A percentile compares a stretch with the other conserved stretches of the same genome.
phyloP scores from a whole-genome alignment of 2,329 filamentous ascomycete species.

The Colletotrichum salicis region DNA sequence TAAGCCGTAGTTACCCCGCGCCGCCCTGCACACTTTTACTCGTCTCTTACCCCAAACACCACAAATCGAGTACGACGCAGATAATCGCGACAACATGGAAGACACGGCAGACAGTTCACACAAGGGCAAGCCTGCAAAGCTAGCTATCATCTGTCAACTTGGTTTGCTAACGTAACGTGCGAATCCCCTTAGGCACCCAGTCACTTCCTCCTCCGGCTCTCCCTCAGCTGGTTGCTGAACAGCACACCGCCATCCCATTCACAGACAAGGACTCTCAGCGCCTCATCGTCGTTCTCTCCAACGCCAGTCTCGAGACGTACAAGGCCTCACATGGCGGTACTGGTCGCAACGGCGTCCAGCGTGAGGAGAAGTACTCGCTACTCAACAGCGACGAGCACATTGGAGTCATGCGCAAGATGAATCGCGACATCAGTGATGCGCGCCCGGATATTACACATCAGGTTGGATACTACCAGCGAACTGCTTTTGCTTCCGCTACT shows the following conservation, averaged over 20 bases:
- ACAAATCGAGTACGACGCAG: background rate
- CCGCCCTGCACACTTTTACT: background rate
- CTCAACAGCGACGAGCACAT: slow-evolving; percentile 99
- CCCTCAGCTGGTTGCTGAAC: slow-evolving; percentile 92
- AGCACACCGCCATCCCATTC: slow-evolving; percentile 83
- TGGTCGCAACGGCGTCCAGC: slow-evolving; percentile 70
- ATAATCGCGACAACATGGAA: background rate
- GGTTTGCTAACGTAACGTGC: slow-evolving; percentile 7
- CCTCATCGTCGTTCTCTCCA: slow-evolving; percentile 94
- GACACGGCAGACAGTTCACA: background rate
- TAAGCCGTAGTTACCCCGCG: background rate
- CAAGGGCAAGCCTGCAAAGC: slow-evolving; percentile 14
- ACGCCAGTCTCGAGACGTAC: slow-evolving; percentile 98
- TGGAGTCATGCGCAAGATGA: slow-evolving; percentile 99
- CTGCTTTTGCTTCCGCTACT: slow-evolving; percentile 26
- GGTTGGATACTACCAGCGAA: slow-evolving; percentile 65
- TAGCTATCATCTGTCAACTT: background rate
- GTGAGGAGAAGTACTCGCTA: slow-evolving; percentile 95
- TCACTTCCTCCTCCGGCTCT: slow-evolving; percentile 92
- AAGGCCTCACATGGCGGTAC: slow-evolving; percentile 82
- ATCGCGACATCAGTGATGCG: slow-evolving; percentile 96
- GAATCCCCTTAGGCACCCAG: slow-evolving; percentile 77
- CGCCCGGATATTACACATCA: slow-evolving; percentile 98
- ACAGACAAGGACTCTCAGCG: slow-evolving; percentile 92
- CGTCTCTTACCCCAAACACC: background rate